Base-by-base conservation (phyloP, 768 basidiomycete genomes). In the Galerina sulciceps region DNA sequence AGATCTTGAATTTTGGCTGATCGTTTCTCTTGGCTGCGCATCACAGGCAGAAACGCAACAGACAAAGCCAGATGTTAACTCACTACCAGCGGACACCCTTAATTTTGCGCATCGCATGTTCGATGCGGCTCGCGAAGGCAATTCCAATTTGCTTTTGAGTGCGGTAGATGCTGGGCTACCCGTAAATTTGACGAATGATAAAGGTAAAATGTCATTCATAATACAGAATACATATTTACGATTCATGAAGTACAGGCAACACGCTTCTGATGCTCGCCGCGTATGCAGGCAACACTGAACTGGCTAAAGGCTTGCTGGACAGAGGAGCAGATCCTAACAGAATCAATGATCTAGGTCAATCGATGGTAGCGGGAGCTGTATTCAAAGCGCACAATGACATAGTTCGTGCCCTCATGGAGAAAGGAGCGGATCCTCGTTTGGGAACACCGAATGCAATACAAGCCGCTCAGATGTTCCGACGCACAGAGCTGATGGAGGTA, bases 261-360 rank as follows among this genome's bases (percentile, higher is more conserved):
- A 90, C 89, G 4, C 76, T 93, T 6, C 75, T 93, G 53, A 93
- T 93, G 89, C 82, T 91, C 50, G 86, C 88, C 3, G 83, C 90
- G 2, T 93, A 93, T 67, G 79, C 84, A 18, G 90, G 90, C 1
- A 88, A 91, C 63, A 70, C 74, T 0, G 73, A 78, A 1, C 81
- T 89, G 17, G 75, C 83, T 1, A 74, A 75, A 45, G 79, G 78
- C 13, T 79, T 93, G 23, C 71, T 91, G 46, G 64, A 72, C 6
- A 78, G 81, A 35, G 82, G 82, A 2, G 89, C 84, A 38, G 88
- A 92, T 69, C 83, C 86, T 1, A 87, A 91, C 65, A 76, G 84
- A 10, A 66, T 85, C 50, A 93, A 93, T 69, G 89, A 92, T 63
- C 78, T 81, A 2, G 84, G 83, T 0, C 91, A 93, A 64, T 86